Evolutionary conservation across 2,329 filamentous ascomycete genomes (phyloP).

Genomic region (Microdochium trichocladiopsis): DNA sequence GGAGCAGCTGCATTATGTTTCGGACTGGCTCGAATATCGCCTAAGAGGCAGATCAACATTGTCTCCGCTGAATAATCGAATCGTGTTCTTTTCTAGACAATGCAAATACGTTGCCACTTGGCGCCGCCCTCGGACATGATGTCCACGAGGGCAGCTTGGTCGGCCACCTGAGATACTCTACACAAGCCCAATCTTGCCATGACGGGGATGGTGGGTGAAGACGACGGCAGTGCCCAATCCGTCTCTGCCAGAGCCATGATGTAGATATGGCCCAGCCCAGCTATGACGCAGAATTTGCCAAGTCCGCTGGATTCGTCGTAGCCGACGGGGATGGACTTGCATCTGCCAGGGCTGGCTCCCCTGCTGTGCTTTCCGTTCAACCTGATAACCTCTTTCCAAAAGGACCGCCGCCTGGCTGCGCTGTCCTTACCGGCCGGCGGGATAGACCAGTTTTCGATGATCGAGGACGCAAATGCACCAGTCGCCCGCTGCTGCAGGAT

Average conservation of each 20-base stretch:
- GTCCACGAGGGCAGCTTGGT: no score
- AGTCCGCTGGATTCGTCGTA: background rate
- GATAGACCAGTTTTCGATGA: background rate
- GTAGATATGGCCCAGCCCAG: background rate
- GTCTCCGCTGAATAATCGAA: no score
- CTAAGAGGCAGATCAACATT: no score
- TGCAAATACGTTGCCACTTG: no score
- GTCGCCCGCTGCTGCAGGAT: background rate
- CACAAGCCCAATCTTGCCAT: no score
- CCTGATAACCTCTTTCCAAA: background rate
- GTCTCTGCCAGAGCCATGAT: background rate
- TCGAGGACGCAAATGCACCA: background rate
- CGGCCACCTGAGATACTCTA: no score
- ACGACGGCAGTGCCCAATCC: background rate
- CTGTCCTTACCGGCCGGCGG: background rate
- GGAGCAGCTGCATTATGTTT: no score
- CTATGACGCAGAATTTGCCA: background rate
- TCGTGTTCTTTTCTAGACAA: no score
- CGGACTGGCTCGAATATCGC: no score
- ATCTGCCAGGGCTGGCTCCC: background rate
- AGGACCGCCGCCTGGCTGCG: background rate
- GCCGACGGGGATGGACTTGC: background rate
- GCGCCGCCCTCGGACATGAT: no score
- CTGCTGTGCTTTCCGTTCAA: background rate
- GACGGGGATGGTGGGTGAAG: no score